Percentiles rank a stretch among this genome's conserved stretches.
phyloP scores from a whole-genome alignment of 2,329 filamentous ascomycete genomes.

The Hypoxylon sp. region DNA sequence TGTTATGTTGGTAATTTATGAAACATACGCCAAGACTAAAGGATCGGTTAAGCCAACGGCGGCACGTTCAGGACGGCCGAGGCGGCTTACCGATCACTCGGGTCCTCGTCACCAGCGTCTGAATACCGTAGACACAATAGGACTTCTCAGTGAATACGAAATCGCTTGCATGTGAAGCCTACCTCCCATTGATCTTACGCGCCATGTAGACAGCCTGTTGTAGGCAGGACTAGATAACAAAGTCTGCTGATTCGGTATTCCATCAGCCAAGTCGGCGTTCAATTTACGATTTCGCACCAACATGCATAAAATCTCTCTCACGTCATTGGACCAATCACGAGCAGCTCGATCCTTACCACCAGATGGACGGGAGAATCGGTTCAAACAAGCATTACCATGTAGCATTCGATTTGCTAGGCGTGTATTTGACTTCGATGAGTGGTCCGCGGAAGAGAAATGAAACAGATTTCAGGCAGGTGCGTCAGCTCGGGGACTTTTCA shows the following conservation, averaged over 20 bases:
- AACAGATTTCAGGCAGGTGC: slow-evolving; percentile 14
- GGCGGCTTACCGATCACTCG: slow-evolving; percentile 28
- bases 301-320: slow-evolving; percentile 30
- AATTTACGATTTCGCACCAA: slow-evolving; percentile 30
- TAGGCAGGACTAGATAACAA: background rate
- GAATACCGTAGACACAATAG: background rate
- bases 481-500: slow-evolving; percentile 6
- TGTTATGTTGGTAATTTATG: background rate
- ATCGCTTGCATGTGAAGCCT: background rate
- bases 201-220: background rate
- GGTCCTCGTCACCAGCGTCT: background rate
- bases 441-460: background rate
- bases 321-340: slow-evolving; percentile 12
- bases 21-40: background rate
- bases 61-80: slow-evolving; percentile 11
- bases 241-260: slow-evolving; percentile 5
- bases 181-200: slow-evolving; percentile 6
- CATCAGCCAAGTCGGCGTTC: background rate
- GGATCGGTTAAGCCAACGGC: slow-evolving; percentile 6
- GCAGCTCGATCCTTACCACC: background rate
- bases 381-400: slow-evolving; percentile 19
- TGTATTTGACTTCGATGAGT: slow-evolving; percentile 13
- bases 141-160: background rate
- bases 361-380: background rate
- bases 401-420: slow-evolving; percentile 14